Evolutionary conservation across 2,329 filamentous ascomycete genomes (phyloP), one percentile per base, ranked within the genome.

Genomic region (Seiridium unicorne): DNA sequence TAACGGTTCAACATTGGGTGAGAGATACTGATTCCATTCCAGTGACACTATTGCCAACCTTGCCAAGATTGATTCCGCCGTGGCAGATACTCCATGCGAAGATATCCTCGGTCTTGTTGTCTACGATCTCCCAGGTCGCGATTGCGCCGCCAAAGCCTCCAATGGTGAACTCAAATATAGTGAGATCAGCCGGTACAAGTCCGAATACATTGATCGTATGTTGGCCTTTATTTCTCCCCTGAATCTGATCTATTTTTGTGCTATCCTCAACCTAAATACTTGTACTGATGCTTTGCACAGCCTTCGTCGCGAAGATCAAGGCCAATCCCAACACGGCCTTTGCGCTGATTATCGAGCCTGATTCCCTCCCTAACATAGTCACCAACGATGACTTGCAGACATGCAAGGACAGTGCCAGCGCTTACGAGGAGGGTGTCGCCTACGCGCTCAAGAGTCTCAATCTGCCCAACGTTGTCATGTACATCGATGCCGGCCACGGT

Each of bases 41-140:
- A 62, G 60, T 57, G 83, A 86, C 71, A 78, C 77, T 44, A 79
- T 79, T 60, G 76, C 74, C 61, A 84, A 84, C 70, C 77, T 84
- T 34, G 76, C 79, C 62, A 73, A 81, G 62, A 77, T 85, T 69
- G 72, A 77, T 48, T 65, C 71, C 34, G 82, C 81, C 10, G 76
- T 86, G n/a, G 70, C 68, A n/a, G 76, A 80, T 49, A 77, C 81
- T 58, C 76, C 74, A 62, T 72, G 72, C 58, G 72, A 72, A 5
- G 74, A 78, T 66, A 71, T 75, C 61, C 72, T 74, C 32, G 75
- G 74, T 64, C 77, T 86, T 51, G 83, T 86, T 63, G 78, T 86
- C 64, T 86, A 86, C 71, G 79, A 86, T 70, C 77, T 86, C 26
- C 84, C 84, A 36, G 83, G 84, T 63, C 81, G 84, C 73, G 84